Percentiles rank a stretch among this genome's conserved stretches.
phyloP scores from a whole-genome alignment of 2,329 filamentous ascomycete genomes.

The Fusarium coicis region DNA sequence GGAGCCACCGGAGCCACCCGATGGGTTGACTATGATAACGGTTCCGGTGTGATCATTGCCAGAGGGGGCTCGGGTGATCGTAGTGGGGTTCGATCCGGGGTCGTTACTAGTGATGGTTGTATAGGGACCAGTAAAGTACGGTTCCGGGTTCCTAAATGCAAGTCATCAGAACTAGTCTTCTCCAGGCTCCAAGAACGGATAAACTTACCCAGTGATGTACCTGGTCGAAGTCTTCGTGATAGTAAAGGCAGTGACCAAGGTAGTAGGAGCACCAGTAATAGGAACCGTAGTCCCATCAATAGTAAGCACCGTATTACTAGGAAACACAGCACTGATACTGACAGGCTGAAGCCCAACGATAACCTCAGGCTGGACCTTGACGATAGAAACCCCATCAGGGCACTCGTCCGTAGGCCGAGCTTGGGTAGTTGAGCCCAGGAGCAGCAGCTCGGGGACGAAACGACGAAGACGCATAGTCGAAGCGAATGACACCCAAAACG shows the following conservation, averaged over 20 bases:
- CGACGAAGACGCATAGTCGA: background rate
- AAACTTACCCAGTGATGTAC: background rate
- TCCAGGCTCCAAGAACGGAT: fast-evolving
- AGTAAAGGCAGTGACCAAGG: background rate
- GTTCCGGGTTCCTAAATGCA: background rate
- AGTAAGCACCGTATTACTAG: background rate
- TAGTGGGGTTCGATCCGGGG: background rate
- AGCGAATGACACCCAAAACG: background rate
- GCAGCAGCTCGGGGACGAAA: background rate
- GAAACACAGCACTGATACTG: background rate
- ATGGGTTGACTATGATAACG: background rate
- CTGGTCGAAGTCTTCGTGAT: background rate
- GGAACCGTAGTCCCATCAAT: background rate
- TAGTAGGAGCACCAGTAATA: constrained; percentile 4
- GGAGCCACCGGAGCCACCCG: background rate
- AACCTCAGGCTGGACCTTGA: background rate
- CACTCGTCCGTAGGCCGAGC: background rate
- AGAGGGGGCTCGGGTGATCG: background rate
- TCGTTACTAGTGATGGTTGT: background rate
- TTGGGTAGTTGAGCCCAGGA: background rate
- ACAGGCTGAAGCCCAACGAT: constrained; percentile 1
- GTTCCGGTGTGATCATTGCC: background rate
- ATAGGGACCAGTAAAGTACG: background rate
- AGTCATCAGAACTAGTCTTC: no score
- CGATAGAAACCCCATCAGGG: background rate